A percentile compares a stretch with the other conserved stretches of the same genome.
These are phyloP conservation scores for Talaromyces stipitatus DNA, from an alignment of 495 filamentous ascomycete genomes.

Conservation along the genomic window DNA sequence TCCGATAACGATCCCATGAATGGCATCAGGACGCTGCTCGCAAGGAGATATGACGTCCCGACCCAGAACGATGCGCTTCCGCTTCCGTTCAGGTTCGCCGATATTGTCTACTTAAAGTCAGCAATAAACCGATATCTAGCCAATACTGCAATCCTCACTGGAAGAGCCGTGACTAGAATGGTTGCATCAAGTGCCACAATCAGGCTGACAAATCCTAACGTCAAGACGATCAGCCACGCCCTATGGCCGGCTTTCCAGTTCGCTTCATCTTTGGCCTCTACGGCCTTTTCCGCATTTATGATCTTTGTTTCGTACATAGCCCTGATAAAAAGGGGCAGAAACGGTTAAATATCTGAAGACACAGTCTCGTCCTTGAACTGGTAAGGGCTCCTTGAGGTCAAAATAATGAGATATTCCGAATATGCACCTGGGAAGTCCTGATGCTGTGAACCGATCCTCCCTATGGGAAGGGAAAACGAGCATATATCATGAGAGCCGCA, in stretches of 20 bases:
- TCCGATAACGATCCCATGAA: conserved; percentile 40
- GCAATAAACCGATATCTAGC: not conserved
- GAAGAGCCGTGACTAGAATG: conserved; percentile 40
- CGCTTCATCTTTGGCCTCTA: not conserved
- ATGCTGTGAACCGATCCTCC: too few relatives aligned
- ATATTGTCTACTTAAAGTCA: conserved; percentile 22
- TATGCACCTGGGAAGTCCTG: too few relatives aligned
- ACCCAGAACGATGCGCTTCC: conserved; percentile 48
- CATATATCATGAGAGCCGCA: too few relatives aligned
- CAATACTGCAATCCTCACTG: conserved; percentile 5
- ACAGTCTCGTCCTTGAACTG: too few relatives aligned
- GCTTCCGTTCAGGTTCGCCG: conserved; percentile 32
- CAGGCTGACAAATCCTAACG: conserved; percentile 37
- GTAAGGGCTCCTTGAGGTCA: too few relatives aligned
- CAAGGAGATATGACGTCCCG: conserved; percentile 45
- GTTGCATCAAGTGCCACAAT: conserved; percentile 49
- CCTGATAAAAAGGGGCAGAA: not conserved
- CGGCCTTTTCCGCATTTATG: not conserved
- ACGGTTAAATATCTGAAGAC: too few relatives aligned
- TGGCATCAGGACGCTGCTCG: conserved; percentile 39
- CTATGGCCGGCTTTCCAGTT: not conserved
- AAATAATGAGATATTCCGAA: too few relatives aligned
- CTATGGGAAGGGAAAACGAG: too few relatives aligned
- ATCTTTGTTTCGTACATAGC: not conserved
- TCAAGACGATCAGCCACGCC: conserved; percentile 24